phyloP scores from a whole-genome alignment of 352 stramenopile genomes.

The Peronospora destructor region DNA sequence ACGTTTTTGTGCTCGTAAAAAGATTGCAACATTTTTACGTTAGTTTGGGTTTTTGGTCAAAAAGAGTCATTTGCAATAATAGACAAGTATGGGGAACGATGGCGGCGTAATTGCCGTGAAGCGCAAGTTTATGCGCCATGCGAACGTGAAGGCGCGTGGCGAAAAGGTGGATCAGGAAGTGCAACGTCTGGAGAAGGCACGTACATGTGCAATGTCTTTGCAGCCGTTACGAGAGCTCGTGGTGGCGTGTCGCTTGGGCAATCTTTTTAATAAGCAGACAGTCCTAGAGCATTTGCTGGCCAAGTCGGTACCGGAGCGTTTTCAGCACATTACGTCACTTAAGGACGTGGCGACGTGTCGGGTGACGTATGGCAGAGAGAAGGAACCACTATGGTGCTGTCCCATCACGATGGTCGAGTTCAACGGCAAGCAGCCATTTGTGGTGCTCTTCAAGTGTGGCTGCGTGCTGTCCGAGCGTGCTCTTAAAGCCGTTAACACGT shows the following conservation, averaged over 20 bases:
- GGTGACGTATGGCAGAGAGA: constrained; percentile 26
- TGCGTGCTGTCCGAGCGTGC: constrained; percentile 86
- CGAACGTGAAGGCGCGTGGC: constrained; percentile 58
- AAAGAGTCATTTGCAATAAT: background rate
- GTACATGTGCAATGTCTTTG: constrained; percentile 78
- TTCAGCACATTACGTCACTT: constrained; percentile 77
- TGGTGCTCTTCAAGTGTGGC: constrained; percentile 72
- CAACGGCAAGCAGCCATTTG: constrained; percentile 83
- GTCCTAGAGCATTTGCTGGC: constrained; percentile 80
- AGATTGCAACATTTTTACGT: background rate
- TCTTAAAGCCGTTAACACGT: constrained; percentile 72
- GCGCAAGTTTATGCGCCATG: constrained; percentile 90
- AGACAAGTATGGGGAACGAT: constrained; percentile 84
- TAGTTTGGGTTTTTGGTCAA: too few relatives aligned
- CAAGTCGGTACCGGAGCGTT: constrained; percentile 59
- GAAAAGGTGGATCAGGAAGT: constrained; percentile 64
- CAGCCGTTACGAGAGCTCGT: constrained; percentile 78
- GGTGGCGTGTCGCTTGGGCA: constrained; percentile 83
- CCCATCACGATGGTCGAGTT: constrained; percentile 85
- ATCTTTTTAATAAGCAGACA: constrained; percentile 90
- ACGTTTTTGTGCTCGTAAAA: background rate
- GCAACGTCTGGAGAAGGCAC: constrained; percentile 46
- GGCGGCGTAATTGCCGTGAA: constrained; percentile 91
- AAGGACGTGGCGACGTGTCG: constrained; percentile 84
- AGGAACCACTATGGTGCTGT: constrained; percentile 36